Percentiles rank a stretch among this genome's conserved stretches.
These are phyloP conservation scores for Phytophthora nicotianae DNA, from an alignment of 352 stramenopile genomes.

Conservation along the genomic window DNA sequence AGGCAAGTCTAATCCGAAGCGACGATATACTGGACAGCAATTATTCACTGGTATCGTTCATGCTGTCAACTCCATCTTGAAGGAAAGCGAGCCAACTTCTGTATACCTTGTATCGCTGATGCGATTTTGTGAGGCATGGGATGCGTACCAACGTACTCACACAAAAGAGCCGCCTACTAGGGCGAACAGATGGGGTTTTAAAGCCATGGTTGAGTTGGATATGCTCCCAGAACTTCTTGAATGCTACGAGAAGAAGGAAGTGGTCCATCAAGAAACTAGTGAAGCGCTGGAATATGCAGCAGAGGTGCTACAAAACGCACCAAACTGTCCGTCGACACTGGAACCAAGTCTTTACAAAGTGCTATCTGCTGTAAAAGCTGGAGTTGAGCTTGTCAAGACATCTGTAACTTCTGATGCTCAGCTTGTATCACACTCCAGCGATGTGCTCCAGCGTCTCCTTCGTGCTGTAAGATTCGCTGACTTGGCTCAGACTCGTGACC, in stretches of 20 bases:
- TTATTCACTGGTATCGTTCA: conserved; percentile 30
- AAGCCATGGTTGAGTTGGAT: conserved; percentile 38
- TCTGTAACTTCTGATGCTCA: conserved; percentile 2
- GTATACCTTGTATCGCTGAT: conserved; percentile 40
- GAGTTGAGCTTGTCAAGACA: conserved; percentile 11
- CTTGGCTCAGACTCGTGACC: conserved; percentile 20
- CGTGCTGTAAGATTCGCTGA: conserved; percentile 35
- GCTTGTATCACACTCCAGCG: conserved; percentile 39
- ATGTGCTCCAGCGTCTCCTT: conserved; percentile 37
- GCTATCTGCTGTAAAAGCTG: conserved; percentile 35
- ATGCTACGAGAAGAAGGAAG: conserved; percentile 29
- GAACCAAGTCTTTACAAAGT: conserved; percentile 41
- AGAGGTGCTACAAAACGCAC: conserved; percentile 44
- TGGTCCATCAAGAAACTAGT: conserved; percentile 30
- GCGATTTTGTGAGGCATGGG: conserved; percentile 42
- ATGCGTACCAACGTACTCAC: conserved; percentile 39
- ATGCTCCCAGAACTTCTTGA: conserved; percentile 42
- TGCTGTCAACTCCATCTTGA: conserved; percentile 25
- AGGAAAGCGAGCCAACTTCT: conserved; percentile 24
- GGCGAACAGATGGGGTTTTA: conserved; percentile 35
- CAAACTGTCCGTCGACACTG: conserved; percentile 37
- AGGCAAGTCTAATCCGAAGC: conserved; percentile 6
- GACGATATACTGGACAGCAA: conserved; percentile 26
- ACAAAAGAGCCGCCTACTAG: conserved; percentile 26
- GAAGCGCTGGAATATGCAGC: conserved; percentile 34